Percentiles rank a stretch among this genome's conserved stretches.
Evolutionary conservation across 805 yeast species (phyloP).

Genomic region (Kurtzmaniella fragi): DNA sequence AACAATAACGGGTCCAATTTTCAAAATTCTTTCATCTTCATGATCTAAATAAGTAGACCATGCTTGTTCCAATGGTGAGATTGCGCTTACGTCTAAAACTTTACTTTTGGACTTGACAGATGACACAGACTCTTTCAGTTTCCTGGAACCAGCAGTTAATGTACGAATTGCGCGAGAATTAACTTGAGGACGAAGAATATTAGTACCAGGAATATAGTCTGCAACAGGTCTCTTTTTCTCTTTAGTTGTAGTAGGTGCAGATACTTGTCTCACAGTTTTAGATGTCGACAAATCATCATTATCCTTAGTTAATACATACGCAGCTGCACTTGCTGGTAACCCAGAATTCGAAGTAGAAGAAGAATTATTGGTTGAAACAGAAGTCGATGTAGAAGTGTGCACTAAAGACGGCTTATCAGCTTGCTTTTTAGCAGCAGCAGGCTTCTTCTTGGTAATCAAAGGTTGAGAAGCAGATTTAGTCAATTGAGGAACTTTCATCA

Average conservation of each 20-base stretch:
- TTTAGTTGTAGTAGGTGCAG: constrained; percentile 17
- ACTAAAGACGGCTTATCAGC: constrained; percentile 17
- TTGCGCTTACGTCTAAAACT: constrained; percentile 37
- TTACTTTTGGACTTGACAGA: constrained; percentile 19
- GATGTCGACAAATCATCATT: constrained; percentile 13
- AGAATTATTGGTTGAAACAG: not conserved
- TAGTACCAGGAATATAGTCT: constrained; percentile 57
- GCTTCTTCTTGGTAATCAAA: constrained; percentile 17
- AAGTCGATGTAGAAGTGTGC: constrained; percentile 6
- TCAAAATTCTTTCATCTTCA: constrained; percentile 56
- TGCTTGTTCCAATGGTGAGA: constrained; percentile 50
- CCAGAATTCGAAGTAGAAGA: constrained; percentile 9
- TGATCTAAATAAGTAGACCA: constrained; percentile 53
- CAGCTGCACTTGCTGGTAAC: constrained; percentile 37
- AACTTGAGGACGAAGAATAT: constrained; percentile 48
- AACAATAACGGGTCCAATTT: constrained; percentile 50
- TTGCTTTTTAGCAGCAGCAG: constrained; percentile 22
- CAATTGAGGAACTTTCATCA: constrained; percentile 63
- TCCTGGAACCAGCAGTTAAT: constrained; percentile 8
- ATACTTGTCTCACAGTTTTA: constrained; percentile 20
- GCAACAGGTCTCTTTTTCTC: constrained; percentile 1
- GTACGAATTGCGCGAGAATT: constrained; percentile 20
- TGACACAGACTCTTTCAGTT: constrained; percentile 1
- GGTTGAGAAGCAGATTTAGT: constrained; percentile 11
- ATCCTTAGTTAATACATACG: constrained; percentile 30